phyloP scores from a whole-genome alignment of 345 rosid species.

The Citrus trifoliata region DNA sequence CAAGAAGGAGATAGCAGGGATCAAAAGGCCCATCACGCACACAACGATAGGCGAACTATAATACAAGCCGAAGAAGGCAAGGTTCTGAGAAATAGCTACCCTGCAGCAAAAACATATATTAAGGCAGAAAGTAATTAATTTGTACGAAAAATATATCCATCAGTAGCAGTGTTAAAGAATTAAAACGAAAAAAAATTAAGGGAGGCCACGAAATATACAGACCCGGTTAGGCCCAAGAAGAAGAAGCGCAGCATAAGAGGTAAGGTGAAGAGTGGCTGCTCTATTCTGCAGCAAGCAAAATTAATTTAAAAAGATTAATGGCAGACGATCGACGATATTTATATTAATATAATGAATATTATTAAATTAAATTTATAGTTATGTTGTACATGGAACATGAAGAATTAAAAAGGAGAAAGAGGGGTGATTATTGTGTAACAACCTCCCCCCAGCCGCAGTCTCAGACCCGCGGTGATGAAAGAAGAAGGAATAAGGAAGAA shows the following conservation, averaged over 20 bases:
- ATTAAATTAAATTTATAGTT: too few relatives aligned
- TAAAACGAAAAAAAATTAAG: too few relatives aligned
- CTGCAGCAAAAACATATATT: constrained; percentile 25
- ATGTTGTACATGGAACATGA: too few relatives aligned
- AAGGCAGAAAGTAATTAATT: too few relatives aligned
- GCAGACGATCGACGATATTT: too few relatives aligned
- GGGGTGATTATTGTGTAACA: background rate
- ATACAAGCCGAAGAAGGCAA: constrained; percentile 61
- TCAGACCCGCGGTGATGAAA: constrained; percentile 26
- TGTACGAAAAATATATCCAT: too few relatives aligned
- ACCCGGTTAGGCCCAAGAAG: constrained; percentile 83
- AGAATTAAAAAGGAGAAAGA: background rate
- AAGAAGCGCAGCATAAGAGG: constrained; percentile 55
- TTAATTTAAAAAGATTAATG: too few relatives aligned
- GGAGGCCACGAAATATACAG: background rate
- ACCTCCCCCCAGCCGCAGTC: constrained; percentile 32
- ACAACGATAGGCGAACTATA: constrained; percentile 80
- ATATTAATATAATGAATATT: too few relatives aligned
- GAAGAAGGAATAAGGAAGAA: constrained; percentile 61
- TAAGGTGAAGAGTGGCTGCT: constrained; percentile 38
- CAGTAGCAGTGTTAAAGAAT: too few relatives aligned
- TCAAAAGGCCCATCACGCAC: constrained; percentile 73
- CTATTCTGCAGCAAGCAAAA: constrained; percentile 40
- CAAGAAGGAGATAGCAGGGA: constrained; percentile 66
- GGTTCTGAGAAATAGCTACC: constrained; percentile 60